Conservation (phyloP, 805 yeast species). For the Metschnikowia koreensis region DNA sequence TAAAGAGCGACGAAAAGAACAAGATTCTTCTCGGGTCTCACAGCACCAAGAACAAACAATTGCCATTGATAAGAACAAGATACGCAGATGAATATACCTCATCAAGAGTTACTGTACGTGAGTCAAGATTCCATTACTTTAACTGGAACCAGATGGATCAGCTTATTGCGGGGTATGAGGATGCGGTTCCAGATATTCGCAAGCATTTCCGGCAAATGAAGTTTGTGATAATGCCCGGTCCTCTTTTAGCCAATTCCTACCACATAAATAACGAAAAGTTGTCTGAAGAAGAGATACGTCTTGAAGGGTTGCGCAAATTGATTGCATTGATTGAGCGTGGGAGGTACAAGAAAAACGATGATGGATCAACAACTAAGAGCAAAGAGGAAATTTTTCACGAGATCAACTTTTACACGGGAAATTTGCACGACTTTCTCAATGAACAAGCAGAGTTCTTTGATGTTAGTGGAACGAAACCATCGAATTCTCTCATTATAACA, state of each 20-base stretch:
- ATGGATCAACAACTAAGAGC: slow-evolving; percentile 22
- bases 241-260: slow-evolving; percentile 55
- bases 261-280: slow-evolving; percentile 57
- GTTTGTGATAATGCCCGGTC: slow-evolving; percentile 81
- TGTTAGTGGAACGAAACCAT: slow-evolving; percentile 34
- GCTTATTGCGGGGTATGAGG: slow-evolving; percentile 86
- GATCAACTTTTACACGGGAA: slow-evolving; percentile 84
- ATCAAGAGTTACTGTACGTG: slow-evolving; percentile 55
- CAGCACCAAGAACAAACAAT: slow-evolving; percentile 6
- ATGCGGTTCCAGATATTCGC: slow-evolving; percentile 55
- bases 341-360: slow-evolving; percentile 33
- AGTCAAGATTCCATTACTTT: slow-evolving; percentile 50
- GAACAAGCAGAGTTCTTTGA: slow-evolving; percentile 45
- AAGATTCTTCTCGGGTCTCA: slow-evolving; percentile 17
- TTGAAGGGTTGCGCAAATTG: slow-evolving; percentile 82
- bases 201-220: slow-evolving; percentile 65
- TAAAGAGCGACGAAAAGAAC: slow-evolving; percentile 3
- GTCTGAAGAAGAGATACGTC: slow-evolving; percentile 79
- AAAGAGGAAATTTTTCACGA: slow-evolving; percentile 63
- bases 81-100: slow-evolving; percentile 66
- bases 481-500: slow-evolving; percentile 29
- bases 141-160: slow-evolving; percentile 96
- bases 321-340: slow-evolving; percentile 62
- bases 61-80: slow-evolving; percentile 65
- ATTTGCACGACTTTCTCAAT: slow-evolving; percentile 61